Evolutionary conservation across 495 filamentous ascomycete species (phyloP).

Genomic region (Talaromyces thailandensis): DNA sequence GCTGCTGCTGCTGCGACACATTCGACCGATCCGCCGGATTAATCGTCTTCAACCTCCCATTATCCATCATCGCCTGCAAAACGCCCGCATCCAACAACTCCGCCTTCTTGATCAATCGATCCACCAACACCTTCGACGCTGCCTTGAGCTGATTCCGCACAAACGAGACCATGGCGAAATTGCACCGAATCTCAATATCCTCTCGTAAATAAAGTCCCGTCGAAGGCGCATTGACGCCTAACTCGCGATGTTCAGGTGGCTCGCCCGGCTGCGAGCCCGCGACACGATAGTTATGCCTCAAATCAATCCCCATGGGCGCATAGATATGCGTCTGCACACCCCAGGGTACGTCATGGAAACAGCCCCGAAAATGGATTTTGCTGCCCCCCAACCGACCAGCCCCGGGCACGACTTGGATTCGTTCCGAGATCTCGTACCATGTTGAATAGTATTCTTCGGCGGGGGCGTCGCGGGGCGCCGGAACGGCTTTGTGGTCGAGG

Average conservation of each 20-base stretch:
- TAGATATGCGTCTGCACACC: constrained; percentile 71
- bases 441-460: constrained; percentile 57
- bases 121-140: constrained; percentile 58
- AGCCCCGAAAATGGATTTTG: constrained; percentile 62
- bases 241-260: constrained; percentile 44
- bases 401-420: constrained; percentile 63
- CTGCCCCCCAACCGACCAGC: constrained; percentile 47
- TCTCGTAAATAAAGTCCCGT: constrained; percentile 66
- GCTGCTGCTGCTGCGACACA: constrained; percentile 80
- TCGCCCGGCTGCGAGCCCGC: constrained; percentile 57
- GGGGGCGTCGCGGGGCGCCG: constrained; percentile 49
- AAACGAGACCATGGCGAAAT: constrained; percentile 61
- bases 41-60: constrained; percentile 91
- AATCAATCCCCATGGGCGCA: constrained; percentile 58
- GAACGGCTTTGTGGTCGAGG: constrained; percentile 53
- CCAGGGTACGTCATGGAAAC: constrained; percentile 59
- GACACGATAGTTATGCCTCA: constrained; percentile 59
- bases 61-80: constrained; percentile 80
- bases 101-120: constrained; percentile 54
- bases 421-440: constrained; percentile 60
- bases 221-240: constrained; percentile 40
- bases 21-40: constrained; percentile 82
- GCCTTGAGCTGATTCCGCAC: constrained; percentile 70
- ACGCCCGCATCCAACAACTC: constrained; percentile 41
- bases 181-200: constrained; percentile 70